Percentiles rank a stretch among this genome's conserved stretches.
phyloP scores from a whole-genome alignment of 257 asterid genomes.

The Solanum sejunctum region DNA sequence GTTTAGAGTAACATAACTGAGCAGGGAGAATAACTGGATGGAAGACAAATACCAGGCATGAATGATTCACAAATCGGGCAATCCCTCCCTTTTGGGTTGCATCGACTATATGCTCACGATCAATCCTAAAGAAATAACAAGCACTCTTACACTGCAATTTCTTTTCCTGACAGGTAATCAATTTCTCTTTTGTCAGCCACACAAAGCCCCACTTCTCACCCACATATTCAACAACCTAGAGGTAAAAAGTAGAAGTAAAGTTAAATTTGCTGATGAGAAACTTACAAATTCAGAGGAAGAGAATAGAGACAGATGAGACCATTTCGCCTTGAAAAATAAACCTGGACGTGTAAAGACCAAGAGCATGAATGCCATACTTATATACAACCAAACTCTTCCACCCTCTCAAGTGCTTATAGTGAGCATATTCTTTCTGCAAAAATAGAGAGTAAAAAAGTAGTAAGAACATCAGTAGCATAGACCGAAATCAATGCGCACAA shows the following conservation, averaged over 20 bases:
- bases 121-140: constrained; percentile 55
- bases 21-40: not conserved
- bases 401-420: constrained; percentile 42
- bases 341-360: constrained; percentile 61
- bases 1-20: not conserved
- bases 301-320: constrained; percentile 17
- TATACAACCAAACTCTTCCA: constrained; percentile 57
- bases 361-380: constrained; percentile 60
- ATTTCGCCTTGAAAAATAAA: constrained; percentile 45
- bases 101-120: constrained; percentile 48
- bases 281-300: not conserved
- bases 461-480: not conserved
- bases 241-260: not conserved
- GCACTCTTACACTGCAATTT: constrained; percentile 55
- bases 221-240: constrained; percentile 56
- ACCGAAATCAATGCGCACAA: not conserved
- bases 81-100: constrained; percentile 71
- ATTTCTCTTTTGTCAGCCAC: constrained; percentile 60
- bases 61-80: constrained; percentile 65
- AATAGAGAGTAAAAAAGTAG: not conserved
- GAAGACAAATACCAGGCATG: constrained; percentile 36
- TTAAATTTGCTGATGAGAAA: not conserved
- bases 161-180: constrained; percentile 55
- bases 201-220: constrained; percentile 57
- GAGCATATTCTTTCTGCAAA: constrained; percentile 49